These are phyloP conservation scores for Huntiella savannae DNA, from an alignment of 2,329 filamentous ascomycete species.

Conservation along the genomic window DNA sequence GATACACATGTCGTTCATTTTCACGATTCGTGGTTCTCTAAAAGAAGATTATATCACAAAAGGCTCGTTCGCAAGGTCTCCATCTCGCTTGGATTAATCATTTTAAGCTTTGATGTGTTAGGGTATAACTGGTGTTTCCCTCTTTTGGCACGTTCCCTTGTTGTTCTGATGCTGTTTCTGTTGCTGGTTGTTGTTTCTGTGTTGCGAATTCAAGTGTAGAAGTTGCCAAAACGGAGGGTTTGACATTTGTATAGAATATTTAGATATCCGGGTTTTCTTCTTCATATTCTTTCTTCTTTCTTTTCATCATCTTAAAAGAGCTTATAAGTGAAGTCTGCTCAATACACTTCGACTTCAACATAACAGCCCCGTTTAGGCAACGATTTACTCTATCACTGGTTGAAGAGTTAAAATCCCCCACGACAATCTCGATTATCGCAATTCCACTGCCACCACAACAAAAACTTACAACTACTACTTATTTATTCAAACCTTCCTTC, in stretches of 20 bases:
- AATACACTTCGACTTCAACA: too few species aligned
- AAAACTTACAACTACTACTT: not conserved
- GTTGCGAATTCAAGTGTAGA: too few species aligned
- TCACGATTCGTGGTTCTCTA: not conserved
- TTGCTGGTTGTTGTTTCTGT: too few species aligned
- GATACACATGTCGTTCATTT: not conserved
- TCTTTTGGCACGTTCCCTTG: not conserved
- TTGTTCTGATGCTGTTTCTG: too few species aligned
- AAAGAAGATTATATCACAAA: not conserved
- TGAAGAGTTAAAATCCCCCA: not conserved
- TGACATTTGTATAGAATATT: too few species aligned
- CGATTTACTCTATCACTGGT: slow-evolving; percentile 10
- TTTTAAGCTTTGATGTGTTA: slow-evolving; percentile 7
- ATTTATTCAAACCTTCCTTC: not conserved
- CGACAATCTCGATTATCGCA: not conserved
- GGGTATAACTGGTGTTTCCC: slow-evolving; percentile 2
- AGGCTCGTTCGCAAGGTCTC: slow-evolving; percentile 1
- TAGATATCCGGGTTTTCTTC: too few species aligned
- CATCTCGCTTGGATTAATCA: slow-evolving; percentile 11
- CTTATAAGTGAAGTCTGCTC: too few species aligned
- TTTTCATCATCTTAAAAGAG: too few species aligned
- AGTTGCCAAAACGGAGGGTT: too few species aligned
- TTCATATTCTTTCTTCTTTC: too few species aligned
- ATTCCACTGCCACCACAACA: not conserved
- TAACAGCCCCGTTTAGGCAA: not conserved